These are phyloP conservation scores for Sarcodon aspratus DNA, from an alignment of 768 basidiomycete species.

Conservation along the genomic window DNA sequence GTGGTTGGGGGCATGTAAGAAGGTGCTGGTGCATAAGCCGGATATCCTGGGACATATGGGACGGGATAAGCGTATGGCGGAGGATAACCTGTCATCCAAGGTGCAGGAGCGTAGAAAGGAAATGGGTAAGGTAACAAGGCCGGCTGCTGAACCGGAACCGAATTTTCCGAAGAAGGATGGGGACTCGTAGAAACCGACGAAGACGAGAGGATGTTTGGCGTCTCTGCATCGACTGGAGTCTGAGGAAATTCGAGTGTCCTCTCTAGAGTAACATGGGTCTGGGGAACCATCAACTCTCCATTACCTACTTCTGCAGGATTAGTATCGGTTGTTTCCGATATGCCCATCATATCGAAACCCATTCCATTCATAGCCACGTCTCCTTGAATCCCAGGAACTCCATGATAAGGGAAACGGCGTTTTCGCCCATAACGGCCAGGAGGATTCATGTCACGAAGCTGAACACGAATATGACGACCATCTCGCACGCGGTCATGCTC, in stretches of 20 bases:
- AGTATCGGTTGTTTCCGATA: background rate
- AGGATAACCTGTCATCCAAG: constrained; percentile 45
- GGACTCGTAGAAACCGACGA: too few species aligned
- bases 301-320: background rate
- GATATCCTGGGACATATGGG: constrained; percentile 36
- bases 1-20: constrained; percentile 26
- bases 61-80: constrained; percentile 40
- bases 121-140: background rate
- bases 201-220: background rate
- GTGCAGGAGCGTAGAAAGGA: constrained; percentile 30
- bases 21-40: constrained; percentile 10
- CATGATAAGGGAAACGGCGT: constrained; percentile 15
- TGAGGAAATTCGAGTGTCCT: constrained; percentile 16
- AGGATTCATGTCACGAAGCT: constrained; percentile 59
- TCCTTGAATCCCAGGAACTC: constrained; percentile 16
- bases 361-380: background rate
- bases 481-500: constrained; percentile 66
- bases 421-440: constrained; percentile 35
- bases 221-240: background rate
- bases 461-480: constrained; percentile 66
- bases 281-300: background rate
- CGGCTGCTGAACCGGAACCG: too few species aligned
- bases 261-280: background rate
- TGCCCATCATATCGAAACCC: background rate
- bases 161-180: too few species aligned